phyloP scores from a whole-genome alignment of 164 flowering plant genomes.

The Vitis labrusca region DNA sequence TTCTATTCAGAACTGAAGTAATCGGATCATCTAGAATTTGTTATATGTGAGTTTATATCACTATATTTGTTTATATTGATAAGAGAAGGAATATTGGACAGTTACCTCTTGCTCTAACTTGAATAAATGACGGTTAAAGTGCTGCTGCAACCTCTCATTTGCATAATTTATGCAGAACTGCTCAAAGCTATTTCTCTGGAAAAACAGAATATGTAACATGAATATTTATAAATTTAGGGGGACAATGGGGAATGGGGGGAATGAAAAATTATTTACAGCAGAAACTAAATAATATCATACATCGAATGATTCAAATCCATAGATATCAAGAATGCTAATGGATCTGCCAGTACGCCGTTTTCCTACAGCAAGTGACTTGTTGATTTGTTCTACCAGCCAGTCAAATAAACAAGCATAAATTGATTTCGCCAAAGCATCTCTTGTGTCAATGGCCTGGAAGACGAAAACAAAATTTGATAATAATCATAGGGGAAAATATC shows the following conservation, averaged over 20 bases:
- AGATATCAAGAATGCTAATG: conserved; percentile 97
- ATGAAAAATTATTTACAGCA: background rate
- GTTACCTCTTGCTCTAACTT: conserved; percentile 97
- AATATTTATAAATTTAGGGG: background rate
- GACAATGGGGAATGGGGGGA: conserved; percentile 1
- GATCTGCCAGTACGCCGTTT: conserved; percentile 92
- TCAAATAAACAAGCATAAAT: conserved; percentile 95
- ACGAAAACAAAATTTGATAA: background rate
- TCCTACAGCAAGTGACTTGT: conserved; percentile 91
- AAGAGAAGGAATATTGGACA: background rate
- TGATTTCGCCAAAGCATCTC: conserved; percentile 98
- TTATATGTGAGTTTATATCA: too few species aligned
- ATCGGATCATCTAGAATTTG: too few species aligned
- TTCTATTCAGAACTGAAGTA: too few species aligned
- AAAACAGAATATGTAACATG: conserved; percentile 6
- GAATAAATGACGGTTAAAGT: conserved; percentile 95
- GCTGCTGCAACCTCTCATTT: conserved; percentile 97
- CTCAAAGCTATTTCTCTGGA: conserved; percentile 95
- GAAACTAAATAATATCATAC: conserved; percentile 37
- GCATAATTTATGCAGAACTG: conserved; percentile 99
- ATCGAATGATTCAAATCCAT: conserved; percentile 96
- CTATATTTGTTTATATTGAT: background rate
- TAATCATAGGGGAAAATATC: background rate
- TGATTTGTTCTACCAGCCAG: conserved; percentile 95
- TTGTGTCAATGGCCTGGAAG: conserved; percentile 80